Base-by-base conservation (phyloP, 805 yeast species). In the Geotrichum ghanense region DNA sequence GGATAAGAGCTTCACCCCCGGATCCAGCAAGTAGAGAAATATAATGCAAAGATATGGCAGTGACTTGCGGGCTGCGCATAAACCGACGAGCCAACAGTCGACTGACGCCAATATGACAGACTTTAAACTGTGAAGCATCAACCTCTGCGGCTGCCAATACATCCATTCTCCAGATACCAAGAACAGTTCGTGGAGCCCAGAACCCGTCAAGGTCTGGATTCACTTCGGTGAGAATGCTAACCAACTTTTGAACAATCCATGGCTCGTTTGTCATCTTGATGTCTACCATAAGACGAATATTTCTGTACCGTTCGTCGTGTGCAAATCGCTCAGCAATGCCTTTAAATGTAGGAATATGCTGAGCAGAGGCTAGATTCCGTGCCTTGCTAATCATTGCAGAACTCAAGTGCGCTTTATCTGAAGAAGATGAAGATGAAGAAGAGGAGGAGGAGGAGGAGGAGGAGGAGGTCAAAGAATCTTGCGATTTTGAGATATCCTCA, bases 151-250 rank as follows among this genome's bases (percentile, higher is more conserved):
- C 75, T 50, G 63, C 59, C 49, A 68, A 68, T 53, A 75, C 75
- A 47, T 70, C 72, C 24, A 69, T 50, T 26, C 65, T 56, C 82
- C 82, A 77, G 3, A 77, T 56, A 0, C 82, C 82, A 53, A 76
- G 68, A 3, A 73, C 69, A 22, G 74, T 60, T 19, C 66, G 62
- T 16, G 60, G 51, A 45, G 68, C 63, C 79, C 81, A 76, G 50
- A 56, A 73, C 22, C 51, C 51, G n/a, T 42, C 47, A 16, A 63
- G 35, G 46, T 75, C 75, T 12, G 68, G 62, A 40, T 65, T 60
- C 6, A 68, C 67, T 5, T 57, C 53, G 26, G 61, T 46, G 53
- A 76, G 57, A 3, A 56, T 62, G 12, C 66, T 56, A 22, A 66
- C 58, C 2, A 73, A 60, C 52, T 68, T 68, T 17, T 66, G 56